Evolutionary conservation across 2,329 filamentous ascomycete genomes (phyloP).

Genomic region (Aureobasidium namibiae): DNA sequence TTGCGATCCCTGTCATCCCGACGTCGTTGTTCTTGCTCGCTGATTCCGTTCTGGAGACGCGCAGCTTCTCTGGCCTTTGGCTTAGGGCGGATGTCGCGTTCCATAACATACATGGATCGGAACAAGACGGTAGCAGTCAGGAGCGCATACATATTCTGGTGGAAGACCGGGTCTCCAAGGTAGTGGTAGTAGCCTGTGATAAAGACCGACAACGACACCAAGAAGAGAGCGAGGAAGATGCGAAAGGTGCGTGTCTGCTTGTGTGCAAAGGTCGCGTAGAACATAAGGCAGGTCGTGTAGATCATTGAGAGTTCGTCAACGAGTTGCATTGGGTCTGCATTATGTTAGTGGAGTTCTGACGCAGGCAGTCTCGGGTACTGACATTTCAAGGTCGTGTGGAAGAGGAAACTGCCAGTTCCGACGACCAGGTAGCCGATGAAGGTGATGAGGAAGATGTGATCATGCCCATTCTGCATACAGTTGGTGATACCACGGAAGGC

Average conservation of each 20-base stretch:
- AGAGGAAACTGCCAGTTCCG: conserved; percentile 54
- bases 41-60: conserved; percentile 15
- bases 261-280: conserved; percentile 68
- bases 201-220: conserved; percentile 47
- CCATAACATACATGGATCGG: conserved; percentile 71
- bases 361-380: conserved; percentile 20
- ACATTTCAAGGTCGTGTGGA: conserved; percentile 58
- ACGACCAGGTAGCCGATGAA: conserved; percentile 56
- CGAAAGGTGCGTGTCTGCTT: conserved; percentile 46
- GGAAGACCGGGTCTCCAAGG: conserved; percentile 73
- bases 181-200: conserved; percentile 78
- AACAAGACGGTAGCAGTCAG: conserved; percentile 63
- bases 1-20: conserved; percentile 48
- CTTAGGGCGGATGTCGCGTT: conserved; percentile 53
- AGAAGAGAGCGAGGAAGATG: conserved; percentile 46
- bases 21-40: conserved; percentile 31
- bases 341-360: neutral
- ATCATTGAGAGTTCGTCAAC: conserved; percentile 66
- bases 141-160: conserved; percentile 69
- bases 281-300: conserved; percentile 63
- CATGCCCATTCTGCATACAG: conserved; percentile 65
- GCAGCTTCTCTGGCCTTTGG: conserved; percentile 38
- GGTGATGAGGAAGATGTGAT: conserved; percentile 62
- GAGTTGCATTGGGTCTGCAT: conserved; percentile 59
- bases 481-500: conserved; percentile 67